Conservation (phyloP, 176 grass and related monocot genomes). For the Pharus latifolius region DNA sequence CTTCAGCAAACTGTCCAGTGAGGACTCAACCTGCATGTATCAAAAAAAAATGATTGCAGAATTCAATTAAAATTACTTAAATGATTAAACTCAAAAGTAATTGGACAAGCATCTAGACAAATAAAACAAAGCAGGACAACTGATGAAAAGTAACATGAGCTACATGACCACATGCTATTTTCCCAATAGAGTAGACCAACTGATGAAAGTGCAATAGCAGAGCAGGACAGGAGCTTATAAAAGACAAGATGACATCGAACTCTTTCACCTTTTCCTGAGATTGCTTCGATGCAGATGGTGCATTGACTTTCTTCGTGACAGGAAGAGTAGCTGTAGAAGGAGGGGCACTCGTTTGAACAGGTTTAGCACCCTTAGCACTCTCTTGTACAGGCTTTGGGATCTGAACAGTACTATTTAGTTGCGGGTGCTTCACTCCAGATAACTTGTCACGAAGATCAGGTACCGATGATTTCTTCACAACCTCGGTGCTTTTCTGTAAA, state of each 20-base stretch:
- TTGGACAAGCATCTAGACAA: not conserved
- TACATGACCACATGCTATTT: not conserved
- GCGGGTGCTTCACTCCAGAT: constrained; percentile 33
- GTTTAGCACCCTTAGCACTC: constrained; percentile 1
- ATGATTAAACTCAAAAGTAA: not conserved
- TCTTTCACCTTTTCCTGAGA: constrained; percentile 37
- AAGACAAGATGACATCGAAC: not conserved
- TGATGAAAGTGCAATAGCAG: not conserved
- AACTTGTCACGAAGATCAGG: constrained; percentile 50
- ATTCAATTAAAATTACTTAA: not conserved
- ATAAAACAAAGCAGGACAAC: not conserved
- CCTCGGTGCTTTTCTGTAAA: not conserved
- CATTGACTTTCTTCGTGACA: constrained; percentile 21
- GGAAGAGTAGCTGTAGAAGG: not conserved
- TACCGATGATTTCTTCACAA: constrained; percentile 26
- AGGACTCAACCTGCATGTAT: constrained; percentile 26
- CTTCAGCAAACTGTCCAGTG: constrained; percentile 44
- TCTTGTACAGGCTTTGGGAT: constrained; percentile 21
- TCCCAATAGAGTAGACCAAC: not conserved
- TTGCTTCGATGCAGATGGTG: constrained; percentile 31
- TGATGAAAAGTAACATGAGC: not conserved
- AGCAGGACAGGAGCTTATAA: not conserved
- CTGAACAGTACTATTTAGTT: constrained; percentile 23
- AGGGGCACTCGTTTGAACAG: constrained; percentile 22
- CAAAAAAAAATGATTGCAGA: constrained; percentile 10